phyloP scores from a whole-genome alignment of 441 rosid species.

The Flueggea neowawraea region DNA sequence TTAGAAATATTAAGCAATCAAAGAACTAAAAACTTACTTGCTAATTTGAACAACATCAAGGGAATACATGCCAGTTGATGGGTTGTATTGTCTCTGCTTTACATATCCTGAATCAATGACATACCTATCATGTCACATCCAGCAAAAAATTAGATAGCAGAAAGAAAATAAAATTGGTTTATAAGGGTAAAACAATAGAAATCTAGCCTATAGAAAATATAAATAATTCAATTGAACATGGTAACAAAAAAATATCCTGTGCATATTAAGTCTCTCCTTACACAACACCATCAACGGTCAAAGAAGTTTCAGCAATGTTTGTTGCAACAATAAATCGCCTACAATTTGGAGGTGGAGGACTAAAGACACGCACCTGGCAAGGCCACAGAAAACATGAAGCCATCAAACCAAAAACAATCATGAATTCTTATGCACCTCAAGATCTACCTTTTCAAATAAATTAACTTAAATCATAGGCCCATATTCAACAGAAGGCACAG shows the following conservation, averaged over 20 bases:
- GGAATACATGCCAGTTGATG: slow-evolving; percentile 95
- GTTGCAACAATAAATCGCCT: slow-evolving; percentile 94
- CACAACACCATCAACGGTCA: slow-evolving; percentile 99
- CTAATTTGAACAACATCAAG: slow-evolving; percentile 95
- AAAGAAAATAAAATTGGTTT: too few species aligned
- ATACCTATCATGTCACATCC: slow-evolving; percentile 42
- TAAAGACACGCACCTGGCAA: slow-evolving; percentile 89
- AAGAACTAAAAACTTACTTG: slow-evolving; percentile 59
- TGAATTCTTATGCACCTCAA: slow-evolving; percentile 4
- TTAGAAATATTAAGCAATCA: slow-evolving; percentile 9
- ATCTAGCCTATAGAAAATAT: too few species aligned
- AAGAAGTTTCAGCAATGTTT: slow-evolving; percentile 97
- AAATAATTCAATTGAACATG: slow-evolving; percentile 1
- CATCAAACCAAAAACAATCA: slow-evolving; percentile 9
- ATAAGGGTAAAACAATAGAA: too few species aligned
- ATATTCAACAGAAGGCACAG: slow-evolving; percentile 2
- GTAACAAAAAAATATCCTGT: slow-evolving; percentile 3
- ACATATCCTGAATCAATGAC: slow-evolving; percentile 95
- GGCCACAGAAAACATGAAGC: slow-evolving; percentile 20
- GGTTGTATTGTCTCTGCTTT: slow-evolving; percentile 95
- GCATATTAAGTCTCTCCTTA: slow-evolving; percentile 51
- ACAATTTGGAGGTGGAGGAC: slow-evolving; percentile 94
- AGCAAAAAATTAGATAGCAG: too few species aligned
- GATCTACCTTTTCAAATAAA: slow-evolving; percentile 1
- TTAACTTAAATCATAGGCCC: slow-evolving; percentile 8